Evolutionary conservation across 345 rosid genomes (phyloP), one percentile per base, ranked within the genome.

Genomic region (Moricandia arvensis): DNA sequence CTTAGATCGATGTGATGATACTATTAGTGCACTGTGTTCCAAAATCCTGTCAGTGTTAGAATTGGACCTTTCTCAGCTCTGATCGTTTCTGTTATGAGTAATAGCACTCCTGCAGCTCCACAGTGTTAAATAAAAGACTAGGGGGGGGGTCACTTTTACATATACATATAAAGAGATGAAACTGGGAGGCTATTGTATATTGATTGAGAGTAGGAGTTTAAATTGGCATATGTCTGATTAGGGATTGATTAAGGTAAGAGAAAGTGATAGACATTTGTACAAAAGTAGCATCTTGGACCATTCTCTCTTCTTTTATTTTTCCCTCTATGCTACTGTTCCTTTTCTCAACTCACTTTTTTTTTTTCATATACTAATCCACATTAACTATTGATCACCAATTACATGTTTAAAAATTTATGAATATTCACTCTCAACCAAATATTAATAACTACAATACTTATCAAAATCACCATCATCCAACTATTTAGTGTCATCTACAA

Each of bases 241-340:
- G 61, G 63, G 66, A 64, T 76, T 43, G 75, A 76, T 76, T 76
- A 76, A 76, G 80, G 80, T 70, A 76, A 76, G 60, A 65, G 63
- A 47, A 37, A 58, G 63, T 71, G 45, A 47, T 66, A 47, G 29
- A 59, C 61, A 65, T 34, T 30, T 66, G 49, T 66, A 37, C 53
- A 71, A 26, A 65, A 26, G 33, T 77, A 71, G 63, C 47, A 71
- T 24, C 59, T 65, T 65, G 80, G 80, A 71, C 76, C 80, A 77
- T 71, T 71, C 63, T 64, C 43, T 69, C 43, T 77, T 15, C 8
- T 13, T 58, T 24, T 62, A 41, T 41, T 12, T 47, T 49, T 24
- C 37, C 57, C 57, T 3, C 10, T 77, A 6, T 71, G 12, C 6
- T 6, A 58, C 76, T 77, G 37, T 71, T 77, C 43, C 26, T 77